Evolutionary conservation across 805 yeast genomes (phyloP).

Genomic region (Candida tibetensis): DNA sequence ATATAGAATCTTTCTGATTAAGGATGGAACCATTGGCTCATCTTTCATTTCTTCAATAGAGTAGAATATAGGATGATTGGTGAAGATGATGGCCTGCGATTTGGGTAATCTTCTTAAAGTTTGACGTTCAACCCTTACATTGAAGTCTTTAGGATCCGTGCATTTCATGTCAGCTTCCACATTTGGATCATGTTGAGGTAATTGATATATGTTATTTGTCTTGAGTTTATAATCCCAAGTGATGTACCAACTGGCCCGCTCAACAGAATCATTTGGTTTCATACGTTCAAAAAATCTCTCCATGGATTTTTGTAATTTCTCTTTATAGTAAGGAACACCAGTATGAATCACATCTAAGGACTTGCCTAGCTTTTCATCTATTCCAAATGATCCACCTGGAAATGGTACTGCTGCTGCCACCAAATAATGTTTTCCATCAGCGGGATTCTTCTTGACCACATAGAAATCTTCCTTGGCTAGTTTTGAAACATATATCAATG

Average conservation of each 20-base stretch:
- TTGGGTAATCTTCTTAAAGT: constrained; percentile 66
- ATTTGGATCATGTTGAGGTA: constrained; percentile 44
- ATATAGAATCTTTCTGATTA: constrained; percentile 56
- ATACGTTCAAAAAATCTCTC: constrained; percentile 67
- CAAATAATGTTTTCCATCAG: constrained; percentile 57
- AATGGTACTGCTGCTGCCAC: constrained; percentile 76
- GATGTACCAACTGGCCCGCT: constrained; percentile 72
- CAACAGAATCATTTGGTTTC: constrained; percentile 61
- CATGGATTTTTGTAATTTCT: constrained; percentile 65
- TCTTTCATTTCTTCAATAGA: constrained; percentile 77
- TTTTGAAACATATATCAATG: constrained; percentile 58
- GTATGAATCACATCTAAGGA: constrained; percentile 62
- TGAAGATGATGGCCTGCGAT: constrained; percentile 63
- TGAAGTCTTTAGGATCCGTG: constrained; percentile 52
- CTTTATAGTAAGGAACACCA: constrained; percentile 67
- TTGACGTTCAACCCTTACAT: constrained; percentile 71
- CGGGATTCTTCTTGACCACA: constrained; percentile 53
- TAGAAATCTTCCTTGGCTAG: constrained; percentile 78
- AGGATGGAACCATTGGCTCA: constrained; percentile 76
- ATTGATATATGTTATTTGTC: constrained; percentile 53
- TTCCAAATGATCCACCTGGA: constrained; percentile 75
- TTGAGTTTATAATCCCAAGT: constrained; percentile 69
- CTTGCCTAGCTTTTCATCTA: constrained; percentile 56
- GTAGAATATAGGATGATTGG: constrained; percentile 77
- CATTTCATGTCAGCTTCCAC: constrained; percentile 24